phyloP scores from a whole-genome alignment of 1,284 basidiomycete genomes.

The Fomitopsis pinicola region DNA sequence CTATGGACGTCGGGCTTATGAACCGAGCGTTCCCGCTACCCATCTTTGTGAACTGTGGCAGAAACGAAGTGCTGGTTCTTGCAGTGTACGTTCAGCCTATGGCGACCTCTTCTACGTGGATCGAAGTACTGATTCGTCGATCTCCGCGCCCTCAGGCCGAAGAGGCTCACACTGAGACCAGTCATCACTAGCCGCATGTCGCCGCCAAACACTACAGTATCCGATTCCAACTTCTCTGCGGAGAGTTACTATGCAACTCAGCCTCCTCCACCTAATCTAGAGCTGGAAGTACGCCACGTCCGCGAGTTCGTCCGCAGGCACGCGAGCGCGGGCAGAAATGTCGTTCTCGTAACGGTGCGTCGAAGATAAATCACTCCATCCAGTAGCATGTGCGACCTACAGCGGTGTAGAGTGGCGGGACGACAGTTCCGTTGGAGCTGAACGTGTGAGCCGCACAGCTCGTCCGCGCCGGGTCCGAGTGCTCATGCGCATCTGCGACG shows the following conservation, averaged over 20 bases:
- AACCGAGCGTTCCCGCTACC: too few species aligned
- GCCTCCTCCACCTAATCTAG: conserved; percentile 63
- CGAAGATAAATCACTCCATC: conserved; percentile 4
- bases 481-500: conserved; percentile 15
- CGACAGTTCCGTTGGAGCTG: conserved; percentile 91
- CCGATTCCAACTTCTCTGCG: conserved; percentile 59
- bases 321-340: conserved; percentile 57
- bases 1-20: too few species aligned
- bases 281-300: conserved; percentile 60
- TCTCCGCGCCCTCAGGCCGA: too few species aligned
- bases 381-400: conserved; percentile 2
- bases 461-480: conserved; percentile 8
- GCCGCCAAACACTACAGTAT: too few species aligned
- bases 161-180: too few species aligned
- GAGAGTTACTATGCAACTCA: conserved; percentile 87
- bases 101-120: too few species aligned
- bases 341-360: conserved; percentile 92
- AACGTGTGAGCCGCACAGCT: conserved; percentile 76
- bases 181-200: too few species aligned
- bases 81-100: too few species aligned
- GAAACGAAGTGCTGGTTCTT: too few species aligned
- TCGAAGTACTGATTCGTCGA: too few species aligned
- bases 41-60: too few species aligned
- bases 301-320: conserved; percentile 73
- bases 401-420: conserved; percentile 79